These are phyloP conservation scores for Phytophthora chlamydospora DNA, from an alignment of 352 stramenopile genomes.

Conservation along the genomic window DNA sequence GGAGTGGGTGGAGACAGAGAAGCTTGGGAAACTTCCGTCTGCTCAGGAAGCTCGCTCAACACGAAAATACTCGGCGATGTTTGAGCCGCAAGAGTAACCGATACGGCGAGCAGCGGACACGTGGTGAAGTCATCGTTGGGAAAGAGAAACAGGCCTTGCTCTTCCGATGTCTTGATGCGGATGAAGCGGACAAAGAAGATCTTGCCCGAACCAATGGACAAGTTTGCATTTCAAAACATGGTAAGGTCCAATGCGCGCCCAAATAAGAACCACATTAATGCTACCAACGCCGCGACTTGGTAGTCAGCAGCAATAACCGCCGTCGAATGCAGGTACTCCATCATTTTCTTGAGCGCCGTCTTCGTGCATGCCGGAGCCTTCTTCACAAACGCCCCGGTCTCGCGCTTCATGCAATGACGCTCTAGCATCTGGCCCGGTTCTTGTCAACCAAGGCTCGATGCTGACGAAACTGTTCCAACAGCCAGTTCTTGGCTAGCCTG, in stretches of 20 bases:
- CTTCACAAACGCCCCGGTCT: conserved; percentile 13
- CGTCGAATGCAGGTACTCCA: no score
- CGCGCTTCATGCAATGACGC: conserved; percentile 19
- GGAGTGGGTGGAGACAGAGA: not conserved
- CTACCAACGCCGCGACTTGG: conserved; percentile 29
- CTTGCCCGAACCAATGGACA: conserved; percentile 22
- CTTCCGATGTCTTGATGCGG: conserved; percentile 33
- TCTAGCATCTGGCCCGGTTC: conserved; percentile 11
- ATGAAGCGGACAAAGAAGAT: conserved; percentile 39
- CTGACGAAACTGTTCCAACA: no score
- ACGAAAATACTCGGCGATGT: conserved; percentile 1
- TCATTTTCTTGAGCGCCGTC: conserved; percentile 9
- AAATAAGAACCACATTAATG: conserved; percentile 42
- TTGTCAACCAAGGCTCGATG: no score
- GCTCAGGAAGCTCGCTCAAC: conserved; percentile 15
- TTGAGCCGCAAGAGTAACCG: conserved; percentile 6
- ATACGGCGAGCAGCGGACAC: conserved; percentile 26
- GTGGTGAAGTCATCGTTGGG: conserved; percentile 18
- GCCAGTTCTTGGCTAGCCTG: no score
- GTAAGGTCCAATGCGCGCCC: conserved; percentile 29
- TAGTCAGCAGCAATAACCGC: conserved; percentile 21
- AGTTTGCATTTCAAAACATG: conserved; percentile 24
- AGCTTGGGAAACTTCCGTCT: not conserved
- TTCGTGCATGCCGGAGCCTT: conserved; percentile 16
- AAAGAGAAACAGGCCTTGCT: conserved; percentile 36